These are phyloP conservation scores for Selaginella moellendorffii DNA, from an alignment of 75 land plant species.

Conservation along the genomic window DNA sequence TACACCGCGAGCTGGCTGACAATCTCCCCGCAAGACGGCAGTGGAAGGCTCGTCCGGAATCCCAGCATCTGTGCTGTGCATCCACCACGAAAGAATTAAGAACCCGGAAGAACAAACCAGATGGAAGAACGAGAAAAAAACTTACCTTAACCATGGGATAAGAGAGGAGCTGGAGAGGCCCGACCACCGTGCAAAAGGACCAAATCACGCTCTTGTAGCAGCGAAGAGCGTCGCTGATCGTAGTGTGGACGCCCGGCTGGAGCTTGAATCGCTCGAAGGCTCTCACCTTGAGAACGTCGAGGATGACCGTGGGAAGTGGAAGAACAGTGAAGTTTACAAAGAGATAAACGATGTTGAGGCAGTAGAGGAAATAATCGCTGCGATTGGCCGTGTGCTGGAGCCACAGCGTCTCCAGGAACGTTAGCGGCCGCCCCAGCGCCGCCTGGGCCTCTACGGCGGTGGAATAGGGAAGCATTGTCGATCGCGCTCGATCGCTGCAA, in stretches of 20 bases:
- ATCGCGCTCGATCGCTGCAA: no score
- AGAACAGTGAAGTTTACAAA: constrained; percentile 41
- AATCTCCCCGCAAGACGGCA: constrained; percentile 60
- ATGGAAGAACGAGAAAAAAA: no score
- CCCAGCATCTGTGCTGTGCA: constrained; percentile 41
- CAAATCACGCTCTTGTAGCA: constrained; percentile 70
- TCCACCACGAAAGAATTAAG: no score
- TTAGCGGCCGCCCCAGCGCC: constrained; percentile 43
- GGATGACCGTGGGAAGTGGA: constrained; percentile 48
- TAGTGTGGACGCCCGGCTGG: constrained; percentile 56
- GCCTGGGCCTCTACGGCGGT: constrained; percentile 39
- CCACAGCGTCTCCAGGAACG: constrained; percentile 53
- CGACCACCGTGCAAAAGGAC: constrained; percentile 50
- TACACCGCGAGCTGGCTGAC: constrained; percentile 49
- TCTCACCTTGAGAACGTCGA: constrained; percentile 30
- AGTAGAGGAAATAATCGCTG: constrained; percentile 58
- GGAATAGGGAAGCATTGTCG: constrained; percentile 57
- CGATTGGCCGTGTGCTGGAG: constrained; percentile 42
- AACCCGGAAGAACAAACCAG: no score
- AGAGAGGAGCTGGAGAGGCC: constrained; percentile 72
- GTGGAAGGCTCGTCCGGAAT: constrained; percentile 53
- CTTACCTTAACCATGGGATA: constrained; percentile 68
- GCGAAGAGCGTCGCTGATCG: constrained; percentile 18
- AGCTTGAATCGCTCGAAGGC: constrained; percentile 53
- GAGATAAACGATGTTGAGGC: constrained; percentile 58